Percentiles rank a stretch among this genome's conserved stretches.
Evolutionary conservation across 2,329 filamentous ascomycete genomes (phyloP).

Genomic region (Stagonosporopsis cucurbitacearum): DNA sequence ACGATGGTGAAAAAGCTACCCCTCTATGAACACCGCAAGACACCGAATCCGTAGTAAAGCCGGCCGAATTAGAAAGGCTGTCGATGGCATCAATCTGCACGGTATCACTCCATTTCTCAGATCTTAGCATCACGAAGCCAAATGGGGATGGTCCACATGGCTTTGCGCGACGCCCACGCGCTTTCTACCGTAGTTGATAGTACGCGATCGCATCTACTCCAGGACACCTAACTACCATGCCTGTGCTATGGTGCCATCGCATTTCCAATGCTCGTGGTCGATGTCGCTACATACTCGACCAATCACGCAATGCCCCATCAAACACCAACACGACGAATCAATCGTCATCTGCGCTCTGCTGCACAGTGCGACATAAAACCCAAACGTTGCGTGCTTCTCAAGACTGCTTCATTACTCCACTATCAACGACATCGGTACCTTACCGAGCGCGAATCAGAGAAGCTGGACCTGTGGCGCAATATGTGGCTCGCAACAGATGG

Average conservation of each 20-base stretch:
- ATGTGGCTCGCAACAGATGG: background rate
- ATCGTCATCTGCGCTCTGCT: constrained; percentile 1
- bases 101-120: constrained; percentile 37
- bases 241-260: constrained; percentile 12
- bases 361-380: constrained; percentile 18
- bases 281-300: constrained; percentile 40
- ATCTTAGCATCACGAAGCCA: constrained; percentile 18
- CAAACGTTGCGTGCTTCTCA: constrained; percentile 35
- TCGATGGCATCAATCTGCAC: constrained; percentile 41
- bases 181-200: constrained; percentile 15
- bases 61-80: constrained; percentile 27
- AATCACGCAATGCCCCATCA: constrained; percentile 44
- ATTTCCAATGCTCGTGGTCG: constrained; percentile 18
- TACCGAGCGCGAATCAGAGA: constrained; percentile 4
- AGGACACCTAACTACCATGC: constrained; percentile 18
- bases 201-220: constrained; percentile 7
- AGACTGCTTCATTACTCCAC: background rate
- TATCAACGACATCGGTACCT: constrained; percentile 4
- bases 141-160: constrained; percentile 6
- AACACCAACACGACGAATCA: constrained; percentile 31
- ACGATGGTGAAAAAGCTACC: constrained; percentile 9
- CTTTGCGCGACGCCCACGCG: constrained; percentile 10
- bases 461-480: background rate
- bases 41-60: constrained; percentile 15
- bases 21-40: constrained; percentile 17